Evolutionary conservation across 192 early-diverging fungal species (phyloP).

Genomic region (Chytriomyces hyalinus): DNA sequence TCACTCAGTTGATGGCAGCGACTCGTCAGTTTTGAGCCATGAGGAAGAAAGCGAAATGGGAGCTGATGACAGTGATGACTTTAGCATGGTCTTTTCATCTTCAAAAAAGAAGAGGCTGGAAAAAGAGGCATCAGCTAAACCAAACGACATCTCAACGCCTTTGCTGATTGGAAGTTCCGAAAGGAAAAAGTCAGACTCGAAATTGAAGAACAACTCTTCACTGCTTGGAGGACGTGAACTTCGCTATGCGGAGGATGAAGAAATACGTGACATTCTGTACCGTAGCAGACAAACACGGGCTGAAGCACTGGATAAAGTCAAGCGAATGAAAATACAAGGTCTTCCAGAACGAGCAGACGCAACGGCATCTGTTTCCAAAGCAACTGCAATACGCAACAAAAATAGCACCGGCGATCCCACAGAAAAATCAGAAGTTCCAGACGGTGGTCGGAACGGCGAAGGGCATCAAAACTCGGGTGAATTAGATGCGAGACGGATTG

Average conservation of each 20-base stretch:
- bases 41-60: background rate
- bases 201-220: background rate
- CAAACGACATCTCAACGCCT: constrained; percentile 4
- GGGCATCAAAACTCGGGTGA: no score
- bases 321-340: background rate
- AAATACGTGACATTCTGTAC: constrained; percentile 27
- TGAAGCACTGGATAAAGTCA: constrained; percentile 17
- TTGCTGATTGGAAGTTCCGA: background rate
- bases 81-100: no score
- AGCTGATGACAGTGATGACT: background rate
- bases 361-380: no score
- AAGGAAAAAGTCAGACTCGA: background rate
- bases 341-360: no score
- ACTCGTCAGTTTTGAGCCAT: background rate
- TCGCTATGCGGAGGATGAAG: constrained; percentile 13
- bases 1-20: background rate
- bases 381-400: no score
- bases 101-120: background rate
- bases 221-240: background rate
- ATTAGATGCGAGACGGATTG: no score
- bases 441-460: no score
- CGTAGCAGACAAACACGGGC: constrained; percentile 16
- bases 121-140: constrained; percentile 2
- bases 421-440: no score
- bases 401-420: no score